Base-by-base conservation (phyloP, 257 asterid species). In the Ajuga chamaepitys region DNA sequence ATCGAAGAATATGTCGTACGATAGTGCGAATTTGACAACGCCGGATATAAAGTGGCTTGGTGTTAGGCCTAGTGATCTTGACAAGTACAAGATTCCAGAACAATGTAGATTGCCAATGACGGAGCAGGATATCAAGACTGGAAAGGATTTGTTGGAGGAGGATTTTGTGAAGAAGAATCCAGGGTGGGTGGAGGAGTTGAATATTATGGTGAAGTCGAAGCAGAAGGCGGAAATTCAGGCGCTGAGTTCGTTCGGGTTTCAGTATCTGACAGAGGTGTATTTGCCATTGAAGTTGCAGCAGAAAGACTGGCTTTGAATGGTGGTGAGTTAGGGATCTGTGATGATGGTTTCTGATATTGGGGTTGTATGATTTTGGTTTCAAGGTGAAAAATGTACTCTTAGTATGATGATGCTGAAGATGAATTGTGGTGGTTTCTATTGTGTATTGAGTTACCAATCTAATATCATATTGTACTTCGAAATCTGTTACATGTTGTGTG, bases 221-320 rank as follows among this genome's bases (percentile, higher is more conserved):
- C 95, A 88, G 85, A 91, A 88, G 83, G 98, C 96, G 1, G 98
- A 91, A 45, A 91, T 88, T 76, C 96, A 91, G 87, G 95, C 95
- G 13, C 57, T 91, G 83, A 91, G 98, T 79, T 75, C 95, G 8
- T 91, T 88, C 21, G 96, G 96, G 50, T 91, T 91, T 73, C 98
- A 88, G 82, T 91, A 91, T 70, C 88, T 91, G 53, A 80, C 95
- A 1, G 96, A 91, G 79, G 98, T 88, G 35, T 91, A 91, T 79
- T 67, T 91, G 83, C 96, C 98, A 1, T 72, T 91, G 71, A 88
- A 91, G 78, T 78, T 91, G 75, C 98, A 91, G 81, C 88, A 91
- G 87, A 47, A 86, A 71, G 96, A 91, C 72, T 91, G 98, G 96
- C 84, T 88, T 42, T 90, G 88, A 85, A 28, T 28, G 34, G n/a